Conservation (phyloP, 768 basidiomycete species). For the Imleria badia region DNA sequence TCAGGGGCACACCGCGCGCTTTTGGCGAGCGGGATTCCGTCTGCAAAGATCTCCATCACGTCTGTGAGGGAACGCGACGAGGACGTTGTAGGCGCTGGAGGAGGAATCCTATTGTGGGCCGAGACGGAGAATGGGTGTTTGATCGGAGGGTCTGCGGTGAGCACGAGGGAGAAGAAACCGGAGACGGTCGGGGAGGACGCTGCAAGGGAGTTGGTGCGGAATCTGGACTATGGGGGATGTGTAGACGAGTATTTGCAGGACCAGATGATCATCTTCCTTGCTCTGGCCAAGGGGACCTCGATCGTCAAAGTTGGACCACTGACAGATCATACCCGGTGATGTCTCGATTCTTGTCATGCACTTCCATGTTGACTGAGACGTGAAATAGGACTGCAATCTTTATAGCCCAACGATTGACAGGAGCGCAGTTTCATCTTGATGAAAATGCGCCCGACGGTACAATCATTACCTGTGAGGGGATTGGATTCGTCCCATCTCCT, state of each 20-base stretch:
- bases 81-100: constrained; percentile 58
- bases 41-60: constrained; percentile 33
- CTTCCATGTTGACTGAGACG: not conserved
- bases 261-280: constrained; percentile 77
- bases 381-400: constrained; percentile 61
- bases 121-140: constrained; percentile 67
- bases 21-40: constrained; percentile 33
- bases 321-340: constrained; percentile 65
- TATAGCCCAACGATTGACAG: constrained; percentile 66
- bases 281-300: constrained; percentile 65
- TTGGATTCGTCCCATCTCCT: constrained; percentile 47
- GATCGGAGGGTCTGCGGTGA: constrained; percentile 68
- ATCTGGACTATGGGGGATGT: constrained; percentile 63
- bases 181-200: constrained; percentile 57
- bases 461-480: constrained; percentile 61
- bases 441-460: constrained; percentile 41
- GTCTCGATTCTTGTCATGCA: constrained; percentile 8
- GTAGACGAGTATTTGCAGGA: constrained; percentile 74
- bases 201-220: constrained; percentile 55
- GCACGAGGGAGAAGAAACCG: constrained; percentile 48
- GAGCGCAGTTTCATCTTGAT: constrained; percentile 59
- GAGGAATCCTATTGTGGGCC: constrained; percentile 74
- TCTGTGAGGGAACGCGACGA: constrained; percentile 47
- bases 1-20: constrained; percentile 51
- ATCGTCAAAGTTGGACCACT: constrained; percentile 55